phyloP scores from a whole-genome alignment of 192 early-diverging fungal genomes.

The Chytriomyces sp. region DNA sequence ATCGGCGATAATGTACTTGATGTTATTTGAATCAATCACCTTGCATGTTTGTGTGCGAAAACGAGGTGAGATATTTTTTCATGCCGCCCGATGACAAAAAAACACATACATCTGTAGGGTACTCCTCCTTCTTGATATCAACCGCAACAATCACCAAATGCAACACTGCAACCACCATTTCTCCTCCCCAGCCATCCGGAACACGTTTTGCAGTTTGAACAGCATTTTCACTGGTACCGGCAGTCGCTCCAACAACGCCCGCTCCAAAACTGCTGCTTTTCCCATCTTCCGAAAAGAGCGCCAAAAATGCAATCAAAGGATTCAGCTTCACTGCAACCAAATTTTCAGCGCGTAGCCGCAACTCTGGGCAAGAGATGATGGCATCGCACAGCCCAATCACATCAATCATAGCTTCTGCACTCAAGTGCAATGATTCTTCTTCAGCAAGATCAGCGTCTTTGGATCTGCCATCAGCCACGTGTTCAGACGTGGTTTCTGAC shows the following conservation, averaged over 20 bases:
- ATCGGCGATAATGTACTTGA: slow-evolving; percentile 31
- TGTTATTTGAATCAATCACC: slow-evolving; percentile 27
- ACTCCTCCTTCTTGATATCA: slow-evolving; percentile 2
- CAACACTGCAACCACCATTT: slow-evolving; percentile 17
- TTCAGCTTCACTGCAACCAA: slow-evolving; percentile 15
- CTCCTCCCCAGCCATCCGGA: slow-evolving; percentile 1
- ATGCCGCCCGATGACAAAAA: neutral
- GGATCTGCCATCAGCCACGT: neutral
- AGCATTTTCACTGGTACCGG: neutral
- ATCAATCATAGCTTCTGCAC: slow-evolving; percentile 1
- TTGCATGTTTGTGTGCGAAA: neutral
- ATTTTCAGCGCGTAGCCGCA: slow-evolving; percentile 24
- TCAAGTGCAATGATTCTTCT: neutral
- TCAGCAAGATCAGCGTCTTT: no score
- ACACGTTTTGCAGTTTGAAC: no score
- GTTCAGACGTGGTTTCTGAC: neutral
- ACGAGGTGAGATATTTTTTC: no score
- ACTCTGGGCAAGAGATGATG: slow-evolving; percentile 5
- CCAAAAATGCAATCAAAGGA: slow-evolving; percentile 3
- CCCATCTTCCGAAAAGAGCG: neutral
- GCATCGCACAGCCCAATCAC: slow-evolving; percentile 22
- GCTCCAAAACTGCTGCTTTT: neutral
- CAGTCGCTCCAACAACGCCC: neutral
- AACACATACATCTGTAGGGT: slow-evolving; percentile 13
- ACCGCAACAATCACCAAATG: slow-evolving; percentile 25